Evolutionary conservation across 2,329 filamentous ascomycete genomes (phyloP), one percentile per base, ranked within the genome.

Genomic region (Dactylonectria estremocensis): DNA sequence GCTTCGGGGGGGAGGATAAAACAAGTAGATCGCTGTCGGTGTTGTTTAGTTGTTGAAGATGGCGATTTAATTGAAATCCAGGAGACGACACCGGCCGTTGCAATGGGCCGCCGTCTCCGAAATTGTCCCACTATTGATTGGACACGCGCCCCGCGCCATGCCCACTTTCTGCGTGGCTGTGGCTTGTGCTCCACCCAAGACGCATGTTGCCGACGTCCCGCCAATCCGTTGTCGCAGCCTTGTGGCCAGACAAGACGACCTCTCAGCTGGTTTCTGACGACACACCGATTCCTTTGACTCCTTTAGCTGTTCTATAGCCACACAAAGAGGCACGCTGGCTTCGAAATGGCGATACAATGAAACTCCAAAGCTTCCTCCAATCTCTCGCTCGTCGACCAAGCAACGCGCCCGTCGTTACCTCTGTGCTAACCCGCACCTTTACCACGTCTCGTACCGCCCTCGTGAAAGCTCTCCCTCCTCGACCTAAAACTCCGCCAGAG

Each of bases 401-500:
- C 20, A 18, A 59, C 18, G n/a, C 43, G 35, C n/a, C 31, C 45
- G 52, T 59, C 35, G 55, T 58, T 14, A 8, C 57, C 35, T 31
- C 61, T 52, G 61, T 59, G n/a, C 28, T 60, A 33, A 57, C 52
- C 63, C 75, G 69, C 28, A 65, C 76, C 63, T 80, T 83, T 75
- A 79, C 77, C 52, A 77, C 75, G 64, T 77, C 79, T 53, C 55
- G 76, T n/a, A 31, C 72, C 55, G 48, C 66, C 20, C 68, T 75
- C 56, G 73, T 76, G 56, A 93, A 92, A 77, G 88, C 70, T 66
- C 79, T 97, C 77, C 95, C 95, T 1, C 91, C 94, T 6, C 90
- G 95, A 4, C 91, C 92, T 14, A 88, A 86, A 68, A 87, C 90
- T 13, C 89, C 96, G 20, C 87, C 91, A 13, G 95, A 97, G 72